These are phyloP conservation scores for Acacia crassicarpa DNA, from an alignment of 306 rosid genomes.

Conservation along the genomic window DNA sequence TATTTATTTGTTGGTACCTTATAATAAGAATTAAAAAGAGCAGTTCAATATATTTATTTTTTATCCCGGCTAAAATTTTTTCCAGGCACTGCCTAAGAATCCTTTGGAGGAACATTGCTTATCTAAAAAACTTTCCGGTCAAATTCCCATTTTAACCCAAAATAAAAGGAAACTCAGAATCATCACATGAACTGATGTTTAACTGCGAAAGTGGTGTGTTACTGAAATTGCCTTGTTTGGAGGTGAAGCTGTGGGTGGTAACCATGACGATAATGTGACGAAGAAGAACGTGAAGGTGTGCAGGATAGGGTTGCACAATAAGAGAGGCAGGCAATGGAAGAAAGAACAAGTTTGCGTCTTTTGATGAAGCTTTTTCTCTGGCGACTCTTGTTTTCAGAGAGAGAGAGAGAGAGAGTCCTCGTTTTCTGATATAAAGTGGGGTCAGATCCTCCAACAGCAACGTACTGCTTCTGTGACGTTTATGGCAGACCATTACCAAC, in stretches of 20 bases:
- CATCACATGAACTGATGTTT: background rate
- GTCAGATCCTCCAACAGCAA: background rate
- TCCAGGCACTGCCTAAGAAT: no score
- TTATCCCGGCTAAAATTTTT: no score
- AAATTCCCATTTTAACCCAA: no score
- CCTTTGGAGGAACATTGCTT: no score
- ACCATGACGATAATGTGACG: background rate
- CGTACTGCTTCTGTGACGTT: background rate
- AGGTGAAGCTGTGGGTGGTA: background rate
- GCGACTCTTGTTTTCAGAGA: background rate
- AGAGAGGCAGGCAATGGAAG: background rate
- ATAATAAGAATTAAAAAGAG: no score
- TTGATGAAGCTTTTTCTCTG: conserved; percentile 19
- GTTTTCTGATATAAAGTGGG: background rate
- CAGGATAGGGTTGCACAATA: background rate
- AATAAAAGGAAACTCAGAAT: background rate
- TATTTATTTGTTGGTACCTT: no score
- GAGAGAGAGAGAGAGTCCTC: background rate
- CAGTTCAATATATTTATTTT: no score
- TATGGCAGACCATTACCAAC: background rate
- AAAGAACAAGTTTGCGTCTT: conserved; percentile 30
- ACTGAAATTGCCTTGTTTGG: background rate
- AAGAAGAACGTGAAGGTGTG: background rate
- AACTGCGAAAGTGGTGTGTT: background rate
- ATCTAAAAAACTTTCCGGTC: no score